These are phyloP conservation scores for Candida nanaspora DNA, from an alignment of 805 yeast species.

Conservation along the genomic window DNA sequence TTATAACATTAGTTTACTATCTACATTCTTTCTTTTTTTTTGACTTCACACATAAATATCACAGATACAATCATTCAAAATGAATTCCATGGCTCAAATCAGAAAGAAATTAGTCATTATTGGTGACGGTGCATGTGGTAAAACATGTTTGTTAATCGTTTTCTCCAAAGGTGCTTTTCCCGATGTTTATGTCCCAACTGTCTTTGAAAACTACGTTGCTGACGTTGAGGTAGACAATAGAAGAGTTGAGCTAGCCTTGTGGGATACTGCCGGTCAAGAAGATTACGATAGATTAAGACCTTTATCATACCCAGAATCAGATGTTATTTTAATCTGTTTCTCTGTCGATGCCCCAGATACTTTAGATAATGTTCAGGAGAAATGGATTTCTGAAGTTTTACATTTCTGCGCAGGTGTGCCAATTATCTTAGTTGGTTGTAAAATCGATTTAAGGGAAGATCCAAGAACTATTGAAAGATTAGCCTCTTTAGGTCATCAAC, in stretches of 20 bases:
- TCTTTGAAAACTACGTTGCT: constrained; percentile 95
- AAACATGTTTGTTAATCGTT: constrained; percentile 82
- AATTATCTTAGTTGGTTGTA: constrained; percentile 87
- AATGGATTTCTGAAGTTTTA: constrained; percentile 90
- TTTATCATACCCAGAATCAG: constrained; percentile 84
- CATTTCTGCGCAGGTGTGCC: constrained; percentile 95
- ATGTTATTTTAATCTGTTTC: constrained; percentile 87
- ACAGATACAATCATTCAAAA: constrained; percentile 6
- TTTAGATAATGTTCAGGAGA: constrained; percentile 87
- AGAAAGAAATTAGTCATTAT: constrained; percentile 87
- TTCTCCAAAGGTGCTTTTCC: constrained; percentile 88
- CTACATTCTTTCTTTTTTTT: no score
- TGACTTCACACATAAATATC: no score
- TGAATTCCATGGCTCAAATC: constrained; percentile 45
- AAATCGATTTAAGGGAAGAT: constrained; percentile 82
- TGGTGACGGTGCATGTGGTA: constrained; percentile 98
- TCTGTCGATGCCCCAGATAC: constrained; percentile 89
- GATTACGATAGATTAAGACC: constrained; percentile 94
- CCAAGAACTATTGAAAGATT: constrained; percentile 68
- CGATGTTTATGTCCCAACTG: constrained; percentile 92
- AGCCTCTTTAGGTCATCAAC: constrained; percentile 68
- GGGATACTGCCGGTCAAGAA: constrained; percentile 99
- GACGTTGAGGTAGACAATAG: constrained; percentile 91
- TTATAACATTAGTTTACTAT: no score
- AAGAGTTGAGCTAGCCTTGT: constrained; percentile 85